Base-by-base conservation (phyloP, 2,329 filamentous ascomycete species). In the Aspergillus caelatus region DNA sequence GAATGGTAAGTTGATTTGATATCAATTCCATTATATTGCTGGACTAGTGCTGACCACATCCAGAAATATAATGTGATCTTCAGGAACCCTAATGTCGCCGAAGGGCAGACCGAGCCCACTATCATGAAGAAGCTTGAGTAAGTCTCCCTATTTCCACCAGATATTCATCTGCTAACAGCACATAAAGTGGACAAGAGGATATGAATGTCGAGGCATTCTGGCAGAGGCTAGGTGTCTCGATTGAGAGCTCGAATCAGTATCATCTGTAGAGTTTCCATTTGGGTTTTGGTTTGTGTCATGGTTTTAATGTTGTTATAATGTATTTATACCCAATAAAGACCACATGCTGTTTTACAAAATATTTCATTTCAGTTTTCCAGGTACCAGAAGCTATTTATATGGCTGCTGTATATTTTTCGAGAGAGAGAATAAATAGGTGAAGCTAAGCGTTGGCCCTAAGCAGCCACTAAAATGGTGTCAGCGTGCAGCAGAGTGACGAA, bases 31-130 rank as follows among this genome's bases (percentile, higher is more conserved):
- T 36, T 0, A 4, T 12, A 8, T 9, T 32, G 23, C 1, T 8
- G 8, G 12, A 10, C 7, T 6, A 46, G 52, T 52, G 32, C 61
- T 69, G 45, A 70, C 23, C 26, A 3, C 2, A 36, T 4, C 4
- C 39, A 78, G 77, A 76, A 74, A 72, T 68, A 74, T 23, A 78
- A 79, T 56, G 70, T 78, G 23, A 67, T 77, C 11, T 78, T 79
- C 68, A 72, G 77, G 11, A 77, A 78, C 26, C 77, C 76, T 0
- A 75, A 79, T 54, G 62, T 64, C 9, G 70, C 68, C 6, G 75
- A 75, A 34, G 74, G 75, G 0, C 72, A 77, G 57, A 77, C 70
- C 2, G 75, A 77, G 61, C 77, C 77, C 1, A 72, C 68, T 32
- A 66, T 77, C 23, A 74, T 72, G 7, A 64, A 71, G 53, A 75